A percentile compares a stretch with the other conserved stretches of the same genome.
These are phyloP conservation scores for Hyaloscypha hepaticicola DNA, from an alignment of 495 filamentous ascomycete species.

Conservation along the genomic window DNA sequence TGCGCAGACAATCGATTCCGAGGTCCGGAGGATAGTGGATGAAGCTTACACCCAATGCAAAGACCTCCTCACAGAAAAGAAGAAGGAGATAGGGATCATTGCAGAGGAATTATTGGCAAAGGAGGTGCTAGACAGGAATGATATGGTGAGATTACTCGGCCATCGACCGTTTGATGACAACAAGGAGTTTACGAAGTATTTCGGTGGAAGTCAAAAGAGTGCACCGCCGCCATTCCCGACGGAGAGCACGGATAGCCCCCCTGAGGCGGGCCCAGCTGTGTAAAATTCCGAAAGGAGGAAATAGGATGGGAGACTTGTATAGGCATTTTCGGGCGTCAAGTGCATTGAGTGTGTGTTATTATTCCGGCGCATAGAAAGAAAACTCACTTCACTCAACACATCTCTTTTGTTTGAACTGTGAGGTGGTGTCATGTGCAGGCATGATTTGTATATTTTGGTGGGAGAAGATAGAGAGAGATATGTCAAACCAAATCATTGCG, in stretches of 20 bases:
- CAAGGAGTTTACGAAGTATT: conserved; percentile 91
- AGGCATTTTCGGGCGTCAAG: conserved; percentile 17
- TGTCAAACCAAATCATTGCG: neutral
- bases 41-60: conserved; percentile 90
- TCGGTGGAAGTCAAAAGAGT: conserved; percentile 56
- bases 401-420: conserved; percentile 9
- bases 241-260: conserved; percentile 41
- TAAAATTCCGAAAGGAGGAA: neutral
- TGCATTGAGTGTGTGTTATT: neutral
- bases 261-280: conserved; percentile 18
- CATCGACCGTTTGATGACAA: conserved; percentile 78
- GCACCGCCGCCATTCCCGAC: conserved; percentile 58
- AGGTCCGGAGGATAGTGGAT: conserved; percentile 86
- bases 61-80: conserved; percentile 78
- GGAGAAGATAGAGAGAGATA: neutral
- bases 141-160: conserved; percentile 85
- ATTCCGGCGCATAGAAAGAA: neutral
- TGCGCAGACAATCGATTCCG: conserved; percentile 82
- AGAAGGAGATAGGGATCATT: conserved; percentile 81
- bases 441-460: neutral
- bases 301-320: conserved; percentile 11
- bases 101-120: conserved; percentile 91
- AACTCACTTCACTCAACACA: conserved; percentile 18
- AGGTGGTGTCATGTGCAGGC: neutral
- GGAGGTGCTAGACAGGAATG: conserved; percentile 86